Conservation (phyloP, 2,329 filamentous ascomycete species). For the Epicoccum nigrum region DNA sequence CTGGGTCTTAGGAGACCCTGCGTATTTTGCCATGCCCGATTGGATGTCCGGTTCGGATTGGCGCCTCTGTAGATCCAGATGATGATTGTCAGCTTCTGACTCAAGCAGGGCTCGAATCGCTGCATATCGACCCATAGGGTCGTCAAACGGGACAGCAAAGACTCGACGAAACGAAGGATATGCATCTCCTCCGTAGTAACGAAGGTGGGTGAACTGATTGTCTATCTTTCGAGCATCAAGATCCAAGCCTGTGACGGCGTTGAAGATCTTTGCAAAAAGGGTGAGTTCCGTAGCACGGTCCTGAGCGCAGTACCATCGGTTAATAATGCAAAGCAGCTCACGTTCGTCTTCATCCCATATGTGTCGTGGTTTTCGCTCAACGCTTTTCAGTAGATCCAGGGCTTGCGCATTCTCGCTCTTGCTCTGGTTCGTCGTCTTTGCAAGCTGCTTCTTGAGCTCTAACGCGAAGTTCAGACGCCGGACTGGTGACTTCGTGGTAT, state of each 20-base stretch:
- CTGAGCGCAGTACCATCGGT: slow-evolving; percentile 15
- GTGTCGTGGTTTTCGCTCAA: neutral
- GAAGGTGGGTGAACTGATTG: too few relatives aligned
- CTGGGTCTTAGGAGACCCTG: neutral
- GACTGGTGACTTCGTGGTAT: neutral
- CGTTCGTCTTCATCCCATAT: slow-evolving; percentile 18
- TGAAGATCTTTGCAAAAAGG: slow-evolving; percentile 10
- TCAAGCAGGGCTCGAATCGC: slow-evolving; percentile 11
- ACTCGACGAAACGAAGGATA: slow-evolving; percentile 12
- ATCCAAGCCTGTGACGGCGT: slow-evolving; percentile 6
- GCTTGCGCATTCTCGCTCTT: neutral
- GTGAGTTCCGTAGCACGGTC: neutral
- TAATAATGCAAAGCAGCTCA: slow-evolving; percentile 10
- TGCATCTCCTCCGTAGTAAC: slow-evolving; percentile 6
- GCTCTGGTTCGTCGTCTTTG: neutral
- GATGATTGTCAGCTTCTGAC: neutral
- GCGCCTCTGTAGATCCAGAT: slow-evolving; percentile 1
- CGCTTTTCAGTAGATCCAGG: neutral
- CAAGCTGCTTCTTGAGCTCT: neutral
- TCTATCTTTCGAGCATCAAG: too few relatives aligned
- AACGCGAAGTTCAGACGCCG: neutral
- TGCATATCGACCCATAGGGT: slow-evolving; percentile 13
- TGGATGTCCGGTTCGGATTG: neutral
- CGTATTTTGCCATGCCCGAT: neutral
- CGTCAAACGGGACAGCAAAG: slow-evolving; percentile 11